A percentile compares a stretch with the other conserved stretches of the same genome.
phyloP scores from a whole-genome alignment of 164 flowering plant species.

The Platanus orientalis region DNA sequence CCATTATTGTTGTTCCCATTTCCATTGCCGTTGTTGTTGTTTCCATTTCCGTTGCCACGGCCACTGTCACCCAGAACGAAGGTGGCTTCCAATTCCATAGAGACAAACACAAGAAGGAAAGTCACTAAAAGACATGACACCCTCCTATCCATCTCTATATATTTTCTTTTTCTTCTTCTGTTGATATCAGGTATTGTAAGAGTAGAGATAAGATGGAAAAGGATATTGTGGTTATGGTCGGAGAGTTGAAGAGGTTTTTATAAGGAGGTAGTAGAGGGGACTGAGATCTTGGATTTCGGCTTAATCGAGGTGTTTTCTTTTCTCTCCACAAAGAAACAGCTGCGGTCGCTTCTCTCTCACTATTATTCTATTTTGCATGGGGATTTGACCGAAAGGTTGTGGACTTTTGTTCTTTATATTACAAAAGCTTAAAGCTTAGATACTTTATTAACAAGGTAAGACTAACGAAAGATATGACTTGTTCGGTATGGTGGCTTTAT shows the following conservation, averaged over 20 bases:
- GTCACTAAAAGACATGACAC: conserved; percentile 10
- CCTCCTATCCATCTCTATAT: conserved; percentile 7
- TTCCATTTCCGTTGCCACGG: conserved; percentile 4
- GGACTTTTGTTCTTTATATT: no score
- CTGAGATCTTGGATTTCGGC: conserved; percentile 12
- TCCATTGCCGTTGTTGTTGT: no score
- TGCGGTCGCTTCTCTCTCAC: no score
- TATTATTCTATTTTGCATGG: no score
- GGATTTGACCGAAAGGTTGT: no score
- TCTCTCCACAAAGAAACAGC: not conserved
- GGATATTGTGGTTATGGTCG: not conserved
- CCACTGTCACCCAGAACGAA: conserved; percentile 9
- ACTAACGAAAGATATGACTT: no score
- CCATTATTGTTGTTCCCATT: no score
- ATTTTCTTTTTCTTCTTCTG: not conserved
- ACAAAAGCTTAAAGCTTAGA: no score
- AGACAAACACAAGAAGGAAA: conserved; percentile 10
- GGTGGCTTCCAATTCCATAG: conserved; percentile 12
- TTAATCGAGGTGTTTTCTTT: conserved; percentile 7
- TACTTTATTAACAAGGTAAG: no score
- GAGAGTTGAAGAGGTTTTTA: conserved; percentile 1
- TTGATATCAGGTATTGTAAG: not conserved
- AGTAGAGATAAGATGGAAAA: not conserved
- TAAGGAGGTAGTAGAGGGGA: not conserved
- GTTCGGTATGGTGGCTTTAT: no score